Conservation (phyloP, 208 protist species). For the Acanthamoeba healyi region DNA sequence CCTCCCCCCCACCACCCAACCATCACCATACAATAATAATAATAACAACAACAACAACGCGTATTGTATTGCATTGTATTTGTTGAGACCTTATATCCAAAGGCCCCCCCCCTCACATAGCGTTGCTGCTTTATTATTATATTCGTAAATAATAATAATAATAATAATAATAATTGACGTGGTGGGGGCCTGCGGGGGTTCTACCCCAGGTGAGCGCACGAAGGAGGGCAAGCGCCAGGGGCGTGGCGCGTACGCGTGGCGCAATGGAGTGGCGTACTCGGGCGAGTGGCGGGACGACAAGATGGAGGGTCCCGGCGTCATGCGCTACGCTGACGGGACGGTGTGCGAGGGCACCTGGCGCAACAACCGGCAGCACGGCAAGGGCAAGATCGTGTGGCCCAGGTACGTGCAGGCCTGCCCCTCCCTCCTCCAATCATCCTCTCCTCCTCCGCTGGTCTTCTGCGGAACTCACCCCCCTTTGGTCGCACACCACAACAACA, state of each 20-base stretch:
- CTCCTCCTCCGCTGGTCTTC: not conserved
- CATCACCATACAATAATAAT: not conserved
- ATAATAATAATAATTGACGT: not conserved
- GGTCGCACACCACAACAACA: no score
- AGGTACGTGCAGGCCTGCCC: not conserved
- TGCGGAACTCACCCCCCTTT: not conserved
- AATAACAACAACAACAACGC: not conserved
- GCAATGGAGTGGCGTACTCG: conserved; percentile 40
- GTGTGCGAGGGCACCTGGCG: conserved; percentile 43
- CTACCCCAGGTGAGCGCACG: not conserved
- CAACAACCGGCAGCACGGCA: conserved; percentile 63
- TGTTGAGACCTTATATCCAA: no score
- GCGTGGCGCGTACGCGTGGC: not conserved
- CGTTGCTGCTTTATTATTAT: not conserved
- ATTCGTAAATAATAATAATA: not conserved
- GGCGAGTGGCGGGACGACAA: conserved; percentile 63
- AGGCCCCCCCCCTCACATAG: no score
- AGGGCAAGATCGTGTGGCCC: conserved; percentile 43
- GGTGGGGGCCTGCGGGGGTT: not conserved
- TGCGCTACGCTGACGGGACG: conserved; percentile 60
- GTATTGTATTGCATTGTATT: no score
- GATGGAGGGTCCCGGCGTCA: conserved; percentile 41
- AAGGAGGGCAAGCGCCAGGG: conserved; percentile 48
- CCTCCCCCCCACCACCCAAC: not conserved
- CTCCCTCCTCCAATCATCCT: not conserved